Evolutionary conservation across 176 grass and related monocot genomes (phyloP).

Genomic region (Tillandsia leiboldiana): DNA sequence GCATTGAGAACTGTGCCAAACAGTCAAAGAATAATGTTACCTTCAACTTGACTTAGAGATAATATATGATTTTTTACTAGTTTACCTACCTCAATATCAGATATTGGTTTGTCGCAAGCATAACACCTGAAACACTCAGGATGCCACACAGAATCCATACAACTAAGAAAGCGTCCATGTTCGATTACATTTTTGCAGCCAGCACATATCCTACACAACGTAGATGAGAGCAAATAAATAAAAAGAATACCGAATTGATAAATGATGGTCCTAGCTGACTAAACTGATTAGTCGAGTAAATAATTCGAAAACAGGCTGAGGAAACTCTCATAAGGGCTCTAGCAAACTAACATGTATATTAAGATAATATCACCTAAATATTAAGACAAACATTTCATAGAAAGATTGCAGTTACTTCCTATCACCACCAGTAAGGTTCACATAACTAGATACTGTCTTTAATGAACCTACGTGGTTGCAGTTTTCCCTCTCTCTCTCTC

Average conservation of each 20-base stretch:
- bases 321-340: neutral
- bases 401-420: no score
- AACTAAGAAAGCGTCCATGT: slow-evolving; percentile 56
- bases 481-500: no score
- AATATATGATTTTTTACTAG: slow-evolving; percentile 1
- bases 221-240: neutral
- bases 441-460: no score
- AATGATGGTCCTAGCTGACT: neutral
- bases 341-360: neutral
- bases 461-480: no score
- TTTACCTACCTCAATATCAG: slow-evolving; percentile 68
- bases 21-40: slow-evolving; percentile 6
- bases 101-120: slow-evolving; percentile 61
- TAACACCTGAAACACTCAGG: slow-evolving; percentile 67
- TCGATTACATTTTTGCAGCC: slow-evolving; percentile 64
- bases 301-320: neutral
- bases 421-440: no score
- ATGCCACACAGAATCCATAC: slow-evolving; percentile 77
- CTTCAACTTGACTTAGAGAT: slow-evolving; percentile 14
- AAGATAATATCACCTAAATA: neutral
- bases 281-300: neutral
- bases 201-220: slow-evolving; percentile 61
- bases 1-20: slow-evolving; percentile 48
- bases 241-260: neutral
- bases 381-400: no score